phyloP scores from a whole-genome alignment of 495 filamentous ascomycete genomes.

The Aspergillus heteromorphus region DNA sequence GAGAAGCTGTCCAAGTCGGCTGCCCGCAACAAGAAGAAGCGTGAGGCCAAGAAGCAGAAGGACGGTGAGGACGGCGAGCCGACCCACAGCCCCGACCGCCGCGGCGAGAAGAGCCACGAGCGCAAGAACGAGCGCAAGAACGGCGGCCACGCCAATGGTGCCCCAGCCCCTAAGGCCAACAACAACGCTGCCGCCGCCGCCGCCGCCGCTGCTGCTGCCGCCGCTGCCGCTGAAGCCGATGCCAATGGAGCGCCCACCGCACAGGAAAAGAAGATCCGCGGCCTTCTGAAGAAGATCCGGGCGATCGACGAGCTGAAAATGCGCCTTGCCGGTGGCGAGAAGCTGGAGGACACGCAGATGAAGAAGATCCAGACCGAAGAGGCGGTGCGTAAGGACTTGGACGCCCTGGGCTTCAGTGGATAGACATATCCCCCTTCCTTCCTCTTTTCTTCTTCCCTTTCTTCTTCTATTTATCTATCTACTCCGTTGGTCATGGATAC shows the following conservation, averaged over 20 bases:
- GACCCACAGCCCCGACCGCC: slow-evolving; percentile 60
- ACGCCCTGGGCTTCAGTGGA: slow-evolving; percentile 51
- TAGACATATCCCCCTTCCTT: slow-evolving; percentile 14
- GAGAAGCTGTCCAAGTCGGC: slow-evolving; percentile 80
- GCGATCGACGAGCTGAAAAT: slow-evolving; percentile 98
- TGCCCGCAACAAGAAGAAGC: slow-evolving; percentile 98
- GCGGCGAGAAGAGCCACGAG: slow-evolving; percentile 47
- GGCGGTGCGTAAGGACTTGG: slow-evolving; percentile 73
- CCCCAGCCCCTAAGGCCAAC: slow-evolving; percentile 36
- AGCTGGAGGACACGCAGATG: slow-evolving; percentile 95
- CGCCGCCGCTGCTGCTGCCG: slow-evolving; percentile 14
- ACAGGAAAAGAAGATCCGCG: slow-evolving; percentile 83
- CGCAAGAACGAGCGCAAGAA: slow-evolving; percentile 47
- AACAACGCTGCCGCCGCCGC: slow-evolving; percentile 23
- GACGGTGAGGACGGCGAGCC: slow-evolving; percentile 53
- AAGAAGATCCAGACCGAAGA: slow-evolving; percentile 95
- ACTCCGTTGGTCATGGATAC: background rate
- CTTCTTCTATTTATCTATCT: too few species aligned
- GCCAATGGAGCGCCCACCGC: slow-evolving; percentile 35
- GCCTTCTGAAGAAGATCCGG: slow-evolving; percentile 90
- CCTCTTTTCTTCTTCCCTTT: too few species aligned
- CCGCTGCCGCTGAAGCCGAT: slow-evolving; percentile 22
- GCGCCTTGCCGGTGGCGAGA: slow-evolving; percentile 88
- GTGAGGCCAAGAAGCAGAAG: slow-evolving; percentile 90
- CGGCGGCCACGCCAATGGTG: slow-evolving; percentile 35